Percentiles rank a stretch among this genome's conserved stretches.
phyloP scores from a whole-genome alignment of 2,329 filamentous ascomycete genomes.

The Calonectria leucothoes region DNA sequence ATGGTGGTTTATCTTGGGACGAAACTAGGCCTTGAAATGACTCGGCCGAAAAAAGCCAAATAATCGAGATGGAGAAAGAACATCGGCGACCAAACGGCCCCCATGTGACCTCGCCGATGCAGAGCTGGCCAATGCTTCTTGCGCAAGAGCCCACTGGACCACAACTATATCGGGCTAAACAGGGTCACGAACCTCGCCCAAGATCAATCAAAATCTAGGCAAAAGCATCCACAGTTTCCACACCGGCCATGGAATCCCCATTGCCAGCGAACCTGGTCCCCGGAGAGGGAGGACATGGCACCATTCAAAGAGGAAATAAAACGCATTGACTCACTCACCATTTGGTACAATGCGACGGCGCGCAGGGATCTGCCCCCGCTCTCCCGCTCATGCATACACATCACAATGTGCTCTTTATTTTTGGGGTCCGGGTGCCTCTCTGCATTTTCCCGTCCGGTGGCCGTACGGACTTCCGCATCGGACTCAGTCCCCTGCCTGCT shows the following conservation, averaged over 20 bases:
- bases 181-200: background rate
- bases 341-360: background rate
- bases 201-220: constrained; percentile 33
- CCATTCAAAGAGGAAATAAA: background rate
- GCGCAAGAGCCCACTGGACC: background rate
- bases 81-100: background rate
- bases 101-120: constrained; percentile 2
- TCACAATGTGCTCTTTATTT: background rate
- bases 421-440: background rate
- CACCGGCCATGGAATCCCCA: constrained; percentile 23
- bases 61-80: constrained; percentile 1
- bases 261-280: background rate
- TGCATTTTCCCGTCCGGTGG: background rate
- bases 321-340: constrained; percentile 13
- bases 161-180: constrained; percentile 10
- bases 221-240: constrained; percentile 36
- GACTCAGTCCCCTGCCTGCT: background rate
- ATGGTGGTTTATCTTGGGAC: background rate
- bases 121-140: background rate
- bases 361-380: background rate
- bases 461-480: background rate
- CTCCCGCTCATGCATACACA: background rate
- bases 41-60: constrained; percentile 8
- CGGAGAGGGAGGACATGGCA: background rate
- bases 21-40: background rate